Base-by-base conservation (phyloP, 768 basidiomycete species). In the Amanita inopinata region DNA sequence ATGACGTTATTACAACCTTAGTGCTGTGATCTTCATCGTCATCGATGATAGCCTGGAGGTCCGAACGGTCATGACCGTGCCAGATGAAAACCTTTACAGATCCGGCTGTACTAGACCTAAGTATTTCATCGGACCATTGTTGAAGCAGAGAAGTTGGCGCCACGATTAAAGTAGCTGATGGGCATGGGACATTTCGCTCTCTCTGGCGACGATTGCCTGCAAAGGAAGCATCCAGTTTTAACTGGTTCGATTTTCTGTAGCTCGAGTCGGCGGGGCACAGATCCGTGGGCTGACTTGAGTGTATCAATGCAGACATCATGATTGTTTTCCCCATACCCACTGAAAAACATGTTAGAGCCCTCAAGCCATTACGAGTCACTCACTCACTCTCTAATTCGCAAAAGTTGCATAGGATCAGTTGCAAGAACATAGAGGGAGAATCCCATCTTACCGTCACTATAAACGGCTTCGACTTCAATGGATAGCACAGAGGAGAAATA, bases 321-420 rank as follows among this genome's bases (percentile, higher is more conserved):
- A 92, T 91, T 0, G 89, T 90, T 64, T 93, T 93, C 5, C 90
- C 90, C 78, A 93, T 84, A n/a, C 89, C 89, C 89, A 92, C 87
- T 89, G 40, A n/a, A n/a, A n/a, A n/a, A n/a, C n/a, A n/a, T n/a
- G n/a, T n/a, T n/a, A n/a, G n/a, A n/a, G n/a, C n/a, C n/a, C n/a
- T n/a, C n/a, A n/a, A n/a, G n/a, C n/a, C n/a, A n/a, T n/a, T n/a
- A n/a, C n/a, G n/a, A n/a, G n/a, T 33, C 15, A 31, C 6, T n/a
- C 2, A 25, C 42, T 43, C 28, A 43, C 42, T 43, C 31, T 43
- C 42, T 43, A 25, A 9, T 27, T 27, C 5, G 11, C 22, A 3
- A 12, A 17, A 2, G 17, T 20, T 5, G 14, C 10, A 36, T 12
- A 4, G 2, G 25, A 24, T 43, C 8, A 43, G 33, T 27, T 28